Conservation (phyloP, 2,329 filamentous ascomycete species). For the Penicillium crustosum region DNA sequence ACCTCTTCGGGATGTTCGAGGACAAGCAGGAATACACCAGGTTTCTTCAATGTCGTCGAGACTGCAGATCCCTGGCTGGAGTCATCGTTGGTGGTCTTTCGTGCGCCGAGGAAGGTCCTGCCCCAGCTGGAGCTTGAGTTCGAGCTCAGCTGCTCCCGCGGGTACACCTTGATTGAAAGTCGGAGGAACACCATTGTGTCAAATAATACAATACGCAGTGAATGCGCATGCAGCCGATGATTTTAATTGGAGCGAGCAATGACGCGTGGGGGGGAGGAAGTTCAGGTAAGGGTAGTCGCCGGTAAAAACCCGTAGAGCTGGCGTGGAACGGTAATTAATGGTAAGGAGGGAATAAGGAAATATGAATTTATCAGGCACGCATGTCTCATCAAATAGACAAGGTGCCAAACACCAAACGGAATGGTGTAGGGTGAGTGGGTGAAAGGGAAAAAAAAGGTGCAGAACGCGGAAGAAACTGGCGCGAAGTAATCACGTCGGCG, state of each 20-base stretch:
- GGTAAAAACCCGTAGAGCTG: not conserved
- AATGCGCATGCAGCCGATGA: not conserved
- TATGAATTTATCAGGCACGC: not conserved
- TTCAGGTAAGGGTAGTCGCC: not conserved
- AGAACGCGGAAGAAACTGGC: constrained; percentile 6
- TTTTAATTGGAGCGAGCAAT: not conserved
- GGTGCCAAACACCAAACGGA: not conserved
- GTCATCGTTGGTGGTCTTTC: constrained; percentile 18
- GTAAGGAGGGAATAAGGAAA: not conserved
- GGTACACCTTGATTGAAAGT: constrained; percentile 38
- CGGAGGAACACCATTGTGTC: constrained; percentile 37
- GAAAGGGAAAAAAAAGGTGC: not conserved
- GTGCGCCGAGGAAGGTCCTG: constrained; percentile 12
- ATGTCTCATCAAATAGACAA: not conserved
- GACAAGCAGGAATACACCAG: constrained; percentile 33
- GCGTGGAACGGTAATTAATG: not conserved
- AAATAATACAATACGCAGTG: accelerated
- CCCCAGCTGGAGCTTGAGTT: constrained; percentile 8
- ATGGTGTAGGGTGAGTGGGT: not conserved
- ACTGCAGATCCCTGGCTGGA: constrained; percentile 10
- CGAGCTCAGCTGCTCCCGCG: constrained; percentile 26
- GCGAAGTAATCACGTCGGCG: not conserved
- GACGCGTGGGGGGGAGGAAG: not conserved
- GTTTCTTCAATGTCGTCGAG: constrained; percentile 14
- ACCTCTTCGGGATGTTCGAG: constrained; percentile 34